Conservation (phyloP, 805 yeast genomes). For the Yarrowia deformans region DNA sequence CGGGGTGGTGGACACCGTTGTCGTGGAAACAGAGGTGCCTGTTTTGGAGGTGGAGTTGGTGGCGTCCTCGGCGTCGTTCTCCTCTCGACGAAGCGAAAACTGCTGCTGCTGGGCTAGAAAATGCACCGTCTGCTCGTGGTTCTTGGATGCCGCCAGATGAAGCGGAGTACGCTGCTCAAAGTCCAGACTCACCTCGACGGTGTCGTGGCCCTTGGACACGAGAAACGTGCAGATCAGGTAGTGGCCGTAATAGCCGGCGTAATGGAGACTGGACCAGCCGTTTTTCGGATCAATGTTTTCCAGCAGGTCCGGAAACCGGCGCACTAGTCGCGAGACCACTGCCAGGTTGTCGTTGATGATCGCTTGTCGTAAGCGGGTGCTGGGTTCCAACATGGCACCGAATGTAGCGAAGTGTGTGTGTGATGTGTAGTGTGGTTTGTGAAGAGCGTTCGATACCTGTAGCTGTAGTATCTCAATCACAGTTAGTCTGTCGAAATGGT, state of each 20-base stretch:
- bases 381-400: slow-evolving; percentile 64
- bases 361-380: slow-evolving; percentile 71
- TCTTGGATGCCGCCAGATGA: slow-evolving; percentile 70
- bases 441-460: no score
- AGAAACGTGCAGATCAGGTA: slow-evolving; percentile 67
- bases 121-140: slow-evolving; percentile 76
- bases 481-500: no score
- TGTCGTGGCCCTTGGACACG: slow-evolving; percentile 64
- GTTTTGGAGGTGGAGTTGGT: not conserved
- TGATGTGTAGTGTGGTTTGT: no score
- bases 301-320: slow-evolving; percentile 71
- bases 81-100: slow-evolving; percentile 17
- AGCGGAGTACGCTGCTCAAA: slow-evolving; percentile 68
- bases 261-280: slow-evolving; percentile 87
- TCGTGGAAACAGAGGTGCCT: slow-evolving; percentile 12
- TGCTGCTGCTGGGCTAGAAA: slow-evolving; percentile 64
- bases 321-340: slow-evolving; percentile 69
- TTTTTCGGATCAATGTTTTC: slow-evolving; percentile 70
- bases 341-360: slow-evolving; percentile 66
- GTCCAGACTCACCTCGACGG: slow-evolving; percentile 58
- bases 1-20: slow-evolving; percentile 1
- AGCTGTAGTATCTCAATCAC: no score
- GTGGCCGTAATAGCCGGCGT: slow-evolving; percentile 77
- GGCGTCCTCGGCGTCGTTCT: not conserved
- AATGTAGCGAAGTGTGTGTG: no score